Evolutionary conservation across 495 filamentous ascomycete species (phyloP).

Genomic region (Aspergillus avenaceus): DNA sequence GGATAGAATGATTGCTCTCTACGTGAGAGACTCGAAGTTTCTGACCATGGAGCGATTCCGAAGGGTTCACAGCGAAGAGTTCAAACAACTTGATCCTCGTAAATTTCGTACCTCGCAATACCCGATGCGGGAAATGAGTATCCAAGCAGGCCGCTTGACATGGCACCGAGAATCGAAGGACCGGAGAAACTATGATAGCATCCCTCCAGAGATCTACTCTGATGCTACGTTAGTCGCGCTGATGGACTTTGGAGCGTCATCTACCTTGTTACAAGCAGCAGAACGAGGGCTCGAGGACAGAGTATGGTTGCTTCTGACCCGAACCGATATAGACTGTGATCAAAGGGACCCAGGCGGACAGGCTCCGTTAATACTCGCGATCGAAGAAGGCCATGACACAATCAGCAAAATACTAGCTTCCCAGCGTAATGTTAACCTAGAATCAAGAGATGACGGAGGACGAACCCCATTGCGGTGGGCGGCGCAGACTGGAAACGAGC

Average conservation of each 20-base stretch:
- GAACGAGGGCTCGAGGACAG: too few species aligned
- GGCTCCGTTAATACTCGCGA: too few species aligned
- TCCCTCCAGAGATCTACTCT: too few species aligned
- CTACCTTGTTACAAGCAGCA: too few species aligned
- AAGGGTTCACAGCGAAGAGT: not conserved
- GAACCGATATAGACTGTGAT: too few species aligned
- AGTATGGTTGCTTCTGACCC: too few species aligned
- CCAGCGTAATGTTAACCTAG: too few species aligned
- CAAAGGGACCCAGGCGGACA: too few species aligned
- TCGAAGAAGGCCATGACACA: not conserved
- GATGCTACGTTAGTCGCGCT: too few species aligned
- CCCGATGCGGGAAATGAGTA: not conserved
- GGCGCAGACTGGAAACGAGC: slow-evolving; percentile 2
- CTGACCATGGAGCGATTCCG: slow-evolving; percentile 4
- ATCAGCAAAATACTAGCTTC: not conserved
- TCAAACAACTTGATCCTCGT: not conserved
- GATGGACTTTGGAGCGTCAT: too few species aligned
- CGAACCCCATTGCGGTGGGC: slow-evolving; percentile 2
- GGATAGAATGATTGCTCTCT: not conserved
- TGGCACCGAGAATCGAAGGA: not conserved
- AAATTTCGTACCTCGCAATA: not conserved
- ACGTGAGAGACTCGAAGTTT: not conserved
- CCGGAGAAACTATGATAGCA: not conserved
- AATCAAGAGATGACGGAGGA: not conserved
- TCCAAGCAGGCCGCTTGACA: not conserved